A percentile compares a stretch with the other conserved stretches of the same genome.
These are phyloP conservation scores for Thelonectria discophora DNA, from an alignment of 2,329 filamentous ascomycete species.

Conservation along the genomic window DNA sequence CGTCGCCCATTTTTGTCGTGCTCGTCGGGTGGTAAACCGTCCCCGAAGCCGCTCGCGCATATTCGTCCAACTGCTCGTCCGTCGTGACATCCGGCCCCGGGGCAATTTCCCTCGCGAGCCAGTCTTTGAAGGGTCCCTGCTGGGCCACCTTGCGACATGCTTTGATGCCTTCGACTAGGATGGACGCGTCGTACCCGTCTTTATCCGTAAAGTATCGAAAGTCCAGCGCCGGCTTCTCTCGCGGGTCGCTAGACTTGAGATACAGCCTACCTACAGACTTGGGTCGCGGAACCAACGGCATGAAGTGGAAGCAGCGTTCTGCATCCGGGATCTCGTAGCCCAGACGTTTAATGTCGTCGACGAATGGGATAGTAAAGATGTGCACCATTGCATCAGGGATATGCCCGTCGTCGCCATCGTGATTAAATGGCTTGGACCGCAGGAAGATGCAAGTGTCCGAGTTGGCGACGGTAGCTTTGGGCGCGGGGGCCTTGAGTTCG, in stretches of 20 bases:
- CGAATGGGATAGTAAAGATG: constrained; percentile 95
- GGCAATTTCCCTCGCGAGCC: constrained; percentile 84
- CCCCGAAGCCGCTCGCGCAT: constrained; percentile 82
- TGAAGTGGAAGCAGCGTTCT: constrained; percentile 87
- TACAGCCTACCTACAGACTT: constrained; percentile 81
- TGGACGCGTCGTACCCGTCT: constrained; percentile 85
- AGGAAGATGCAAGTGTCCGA: constrained; percentile 85
- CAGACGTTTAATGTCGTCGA: constrained; percentile 82
- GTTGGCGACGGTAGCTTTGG: constrained; percentile 76
- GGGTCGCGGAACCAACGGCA: constrained; percentile 88
- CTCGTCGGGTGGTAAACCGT: constrained; percentile 92
- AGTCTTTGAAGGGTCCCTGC: constrained; percentile 80
- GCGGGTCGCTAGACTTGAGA: constrained; percentile 78
- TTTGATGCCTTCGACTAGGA: constrained; percentile 79
- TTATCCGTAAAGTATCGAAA: constrained; percentile 91
- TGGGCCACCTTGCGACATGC: constrained; percentile 80
- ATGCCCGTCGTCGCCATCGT: constrained; percentile 72
- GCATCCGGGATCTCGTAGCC: constrained; percentile 68
- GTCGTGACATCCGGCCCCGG: constrained; percentile 77
- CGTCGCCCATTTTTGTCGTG: constrained; percentile 89
- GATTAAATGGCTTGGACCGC: constrained; percentile 77
- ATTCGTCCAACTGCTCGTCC: constrained; percentile 83
- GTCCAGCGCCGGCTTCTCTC: constrained; percentile 82
- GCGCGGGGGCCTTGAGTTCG: constrained; percentile 67
- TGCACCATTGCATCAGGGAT: constrained; percentile 94